A percentile compares a stretch with the other conserved stretches of the same genome.
phyloP scores from a whole-genome alignment of 352 stramenopile genomes.

The Phytophthora cajani region DNA sequence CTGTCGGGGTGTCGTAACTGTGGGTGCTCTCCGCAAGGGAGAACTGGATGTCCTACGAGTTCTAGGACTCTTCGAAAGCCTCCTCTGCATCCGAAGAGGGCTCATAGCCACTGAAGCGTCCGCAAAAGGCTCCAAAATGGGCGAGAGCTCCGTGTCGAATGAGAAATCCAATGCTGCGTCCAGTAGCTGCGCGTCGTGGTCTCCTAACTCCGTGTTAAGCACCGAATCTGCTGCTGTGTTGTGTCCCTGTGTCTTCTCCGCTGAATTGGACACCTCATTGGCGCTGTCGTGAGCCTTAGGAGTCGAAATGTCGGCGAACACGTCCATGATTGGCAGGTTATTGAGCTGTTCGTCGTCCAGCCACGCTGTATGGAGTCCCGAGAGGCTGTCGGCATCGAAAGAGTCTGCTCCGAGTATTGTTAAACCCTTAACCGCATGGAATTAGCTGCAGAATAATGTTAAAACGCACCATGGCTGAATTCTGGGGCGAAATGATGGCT shows the following conservation, averaged over 20 bases:
- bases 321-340: constrained; percentile 38
- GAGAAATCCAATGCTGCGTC: constrained; percentile 41
- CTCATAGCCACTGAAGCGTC: constrained; percentile 27
- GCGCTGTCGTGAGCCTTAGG: constrained; percentile 37
- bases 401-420: constrained; percentile 28
- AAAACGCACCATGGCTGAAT: constrained; percentile 31
- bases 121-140: constrained; percentile 56
- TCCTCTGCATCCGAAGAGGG: constrained; percentile 27
- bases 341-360: constrained; percentile 62
- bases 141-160: constrained; percentile 59
- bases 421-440: constrained; percentile 1
- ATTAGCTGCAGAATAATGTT: neutral
- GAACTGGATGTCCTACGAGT: constrained; percentile 19
- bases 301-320: constrained; percentile 35
- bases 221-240: constrained; percentile 43
- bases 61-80: constrained; percentile 24
- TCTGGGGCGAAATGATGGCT: constrained; percentile 28
- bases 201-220: constrained; percentile 40
- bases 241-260: constrained; percentile 40
- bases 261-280: constrained; percentile 12
- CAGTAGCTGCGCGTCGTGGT: constrained; percentile 36
- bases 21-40: constrained; percentile 18
- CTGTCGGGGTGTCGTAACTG: constrained; percentile 13
- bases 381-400: constrained; percentile 39
- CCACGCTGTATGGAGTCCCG: constrained; percentile 41